Evolutionary conservation across 1,284 basidiomycete genomes (phyloP).

Genomic region (Clitocybe nebularis): DNA sequence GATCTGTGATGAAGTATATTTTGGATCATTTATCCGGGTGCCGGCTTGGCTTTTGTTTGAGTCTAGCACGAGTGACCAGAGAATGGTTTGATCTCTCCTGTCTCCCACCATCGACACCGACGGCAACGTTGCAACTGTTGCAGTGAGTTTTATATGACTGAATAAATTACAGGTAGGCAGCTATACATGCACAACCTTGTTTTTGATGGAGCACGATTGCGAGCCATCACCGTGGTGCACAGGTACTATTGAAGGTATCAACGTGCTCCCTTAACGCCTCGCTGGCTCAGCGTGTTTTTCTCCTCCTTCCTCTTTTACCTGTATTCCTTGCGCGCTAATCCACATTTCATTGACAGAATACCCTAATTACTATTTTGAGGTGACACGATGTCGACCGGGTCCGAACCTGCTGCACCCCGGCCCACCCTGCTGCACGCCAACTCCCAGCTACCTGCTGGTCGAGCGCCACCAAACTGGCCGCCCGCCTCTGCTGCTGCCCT

Average conservation of each 20-base stretch:
- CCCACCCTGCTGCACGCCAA: constrained; percentile 12
- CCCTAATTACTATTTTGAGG: constrained; percentile 13
- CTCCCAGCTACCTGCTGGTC: constrained; percentile 6
- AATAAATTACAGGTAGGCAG: no score
- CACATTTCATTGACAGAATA: constrained; percentile 11
- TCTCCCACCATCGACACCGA: background rate
- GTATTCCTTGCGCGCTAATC: constrained; percentile 1
- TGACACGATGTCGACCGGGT: constrained; percentile 17
- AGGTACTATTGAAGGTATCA: background rate
- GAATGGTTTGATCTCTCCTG: no score
- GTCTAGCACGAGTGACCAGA: no score
- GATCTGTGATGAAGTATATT: no score
- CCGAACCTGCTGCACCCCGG: constrained; percentile 11
- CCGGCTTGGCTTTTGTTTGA: no score
- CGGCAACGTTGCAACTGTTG: no score
- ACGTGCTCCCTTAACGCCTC: constrained; percentile 3
- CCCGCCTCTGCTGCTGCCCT: background rate
- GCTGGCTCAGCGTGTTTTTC: constrained; percentile 8
- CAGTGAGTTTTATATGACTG: no score
- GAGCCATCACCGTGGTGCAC: constrained; percentile 2
- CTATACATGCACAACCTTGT: no score
- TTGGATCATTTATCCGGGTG: no score
- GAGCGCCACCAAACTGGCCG: background rate
- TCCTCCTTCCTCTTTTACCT: background rate
- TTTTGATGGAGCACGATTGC: no score